Percentiles rank a stretch among this genome's conserved stretches.
These are phyloP conservation scores for Chrysoporthe deuterocubensis DNA, from an alignment of 2,329 filamentous ascomycete species.

Conservation along the genomic window DNA sequence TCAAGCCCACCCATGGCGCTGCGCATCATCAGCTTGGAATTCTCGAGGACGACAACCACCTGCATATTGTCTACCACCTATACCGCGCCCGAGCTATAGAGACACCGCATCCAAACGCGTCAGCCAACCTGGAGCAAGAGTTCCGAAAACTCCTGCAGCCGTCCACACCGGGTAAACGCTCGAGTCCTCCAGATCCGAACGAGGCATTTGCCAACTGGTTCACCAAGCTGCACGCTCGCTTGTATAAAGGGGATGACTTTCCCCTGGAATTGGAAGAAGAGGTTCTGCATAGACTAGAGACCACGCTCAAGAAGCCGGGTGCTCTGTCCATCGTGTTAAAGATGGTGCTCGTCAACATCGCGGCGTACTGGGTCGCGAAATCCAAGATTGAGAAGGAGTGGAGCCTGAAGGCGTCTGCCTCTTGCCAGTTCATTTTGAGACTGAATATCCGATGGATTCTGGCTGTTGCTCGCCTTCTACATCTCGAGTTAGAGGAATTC, in stretches of 20 bases:
- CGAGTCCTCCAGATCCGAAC: conserved; percentile 54
- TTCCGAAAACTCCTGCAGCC: conserved; percentile 62
- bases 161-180: conserved; percentile 38
- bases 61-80: conserved; percentile 86
- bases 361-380: conserved; percentile 75
- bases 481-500: conserved; percentile 67
- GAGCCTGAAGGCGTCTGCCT: conserved; percentile 48
- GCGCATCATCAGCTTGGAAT: conserved; percentile 92
- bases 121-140: conserved; percentile 77
- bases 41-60: conserved; percentile 77
- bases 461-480: conserved; percentile 70
- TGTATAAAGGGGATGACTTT: conserved; percentile 77
- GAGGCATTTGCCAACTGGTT: conserved; percentile 80
- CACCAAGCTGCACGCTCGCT: conserved; percentile 81
- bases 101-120: conserved; percentile 74
- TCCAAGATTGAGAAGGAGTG: conserved; percentile 59
- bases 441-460: conserved; percentile 81
- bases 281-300: conserved; percentile 76
- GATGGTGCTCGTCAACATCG: conserved; percentile 83
- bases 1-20: conserved; percentile 78
- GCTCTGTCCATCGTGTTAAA: conserved; percentile 72
- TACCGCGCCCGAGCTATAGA: conserved; percentile 80
- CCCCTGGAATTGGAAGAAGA: conserved; percentile 82
- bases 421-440: conserved; percentile 69
- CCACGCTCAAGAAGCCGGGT: conserved; percentile 71